Base-by-base conservation (phyloP, 148 eudicot genomes). In the Pharnaceum exiguum region DNA sequence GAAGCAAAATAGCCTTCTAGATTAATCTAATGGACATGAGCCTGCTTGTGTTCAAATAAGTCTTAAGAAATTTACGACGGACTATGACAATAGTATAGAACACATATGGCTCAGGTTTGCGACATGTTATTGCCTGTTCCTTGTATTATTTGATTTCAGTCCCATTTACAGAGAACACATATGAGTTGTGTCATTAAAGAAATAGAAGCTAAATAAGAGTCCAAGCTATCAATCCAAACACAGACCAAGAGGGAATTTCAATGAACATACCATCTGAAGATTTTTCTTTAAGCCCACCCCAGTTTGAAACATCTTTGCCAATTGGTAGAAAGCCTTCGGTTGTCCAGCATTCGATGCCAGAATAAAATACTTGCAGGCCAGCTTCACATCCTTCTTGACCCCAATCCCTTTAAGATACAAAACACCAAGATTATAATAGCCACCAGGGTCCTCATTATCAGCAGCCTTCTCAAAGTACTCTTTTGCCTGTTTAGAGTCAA, bases 281-380 rank as follows among this genome's bases (percentile, higher is more conserved):
- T 81, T 81, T 66, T 76, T 83, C 82, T 79, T 88, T 61, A 93
- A 77, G 47, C 90, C 98, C 27, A 93, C 86, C 60, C 98, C 98
- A 59, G 83, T 83, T 65, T 85, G 98, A 62, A 88, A 88, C 98
- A 93, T 93, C 77, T 88, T 93, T 6, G 95, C 98, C 52, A 93
- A 64, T 76, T 93, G 98, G 69, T 93, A 88, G 60, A 85, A 88
- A 54, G 98, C 96, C 75, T 93, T 93, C 15, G 90, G 85, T 67
- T 88, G 98, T 70, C 96, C 96, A 29, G 66, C 74, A 75, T 85
- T 78, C 37, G 86, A 81, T 60, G 96, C 96, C 58, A 66, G 21
- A 39, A 82, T 56, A 53, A 93, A 85, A 65, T 61, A 75, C 56
- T 81, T 77, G 67, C 82, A 72, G 24, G 98, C 96, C 77, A 66